Evolutionary conservation across 257 asterid species (phyloP).

Genomic region (Solanum neorickii): DNA sequence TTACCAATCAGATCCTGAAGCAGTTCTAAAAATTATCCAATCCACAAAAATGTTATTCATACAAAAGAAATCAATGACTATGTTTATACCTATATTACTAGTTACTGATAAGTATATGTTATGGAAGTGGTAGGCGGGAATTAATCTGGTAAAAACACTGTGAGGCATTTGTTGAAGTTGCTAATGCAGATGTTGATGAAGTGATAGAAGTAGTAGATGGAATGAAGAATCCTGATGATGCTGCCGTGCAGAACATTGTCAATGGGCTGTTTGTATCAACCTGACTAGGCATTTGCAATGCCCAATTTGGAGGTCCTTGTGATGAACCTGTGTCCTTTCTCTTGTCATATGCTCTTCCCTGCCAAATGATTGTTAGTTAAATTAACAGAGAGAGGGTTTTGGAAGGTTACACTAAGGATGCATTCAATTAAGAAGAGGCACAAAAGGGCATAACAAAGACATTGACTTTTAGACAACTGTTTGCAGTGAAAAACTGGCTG

Average conservation of each 20-base stretch:
- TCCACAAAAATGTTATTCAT: not conserved
- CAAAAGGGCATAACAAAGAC: not conserved
- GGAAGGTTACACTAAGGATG: not conserved
- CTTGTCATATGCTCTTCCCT: slow-evolving; percentile 23
- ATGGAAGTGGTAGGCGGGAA: slow-evolving; percentile 24
- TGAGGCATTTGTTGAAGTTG: slow-evolving; percentile 12
- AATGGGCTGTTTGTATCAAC: slow-evolving; percentile 14
- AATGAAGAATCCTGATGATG: slow-evolving; percentile 92
- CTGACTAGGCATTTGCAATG: slow-evolving; percentile 31
- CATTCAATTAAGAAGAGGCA: not conserved
- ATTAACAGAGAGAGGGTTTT: not conserved
- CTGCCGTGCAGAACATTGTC: slow-evolving; percentile 39
- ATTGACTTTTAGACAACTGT: not conserved
- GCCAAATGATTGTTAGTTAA: not conserved
- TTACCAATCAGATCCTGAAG: not conserved
- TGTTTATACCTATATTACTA: not conserved
- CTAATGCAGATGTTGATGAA: slow-evolving; percentile 6
- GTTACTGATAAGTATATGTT: not conserved
- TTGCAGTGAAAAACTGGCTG: not conserved
- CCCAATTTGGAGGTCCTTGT: slow-evolving; percentile 31
- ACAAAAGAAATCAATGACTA: not conserved
- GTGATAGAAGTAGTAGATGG: slow-evolving; percentile 14
- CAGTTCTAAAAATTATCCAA: not conserved
- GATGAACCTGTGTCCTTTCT: slow-evolving; percentile 20
- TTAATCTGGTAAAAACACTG: slow-evolving; percentile 18